A percentile compares a stretch with the other conserved stretches of the same genome.
Conservation (phyloP, 176 grass and related monocot species). For the Hyparrhenia diplandra region DNA sequence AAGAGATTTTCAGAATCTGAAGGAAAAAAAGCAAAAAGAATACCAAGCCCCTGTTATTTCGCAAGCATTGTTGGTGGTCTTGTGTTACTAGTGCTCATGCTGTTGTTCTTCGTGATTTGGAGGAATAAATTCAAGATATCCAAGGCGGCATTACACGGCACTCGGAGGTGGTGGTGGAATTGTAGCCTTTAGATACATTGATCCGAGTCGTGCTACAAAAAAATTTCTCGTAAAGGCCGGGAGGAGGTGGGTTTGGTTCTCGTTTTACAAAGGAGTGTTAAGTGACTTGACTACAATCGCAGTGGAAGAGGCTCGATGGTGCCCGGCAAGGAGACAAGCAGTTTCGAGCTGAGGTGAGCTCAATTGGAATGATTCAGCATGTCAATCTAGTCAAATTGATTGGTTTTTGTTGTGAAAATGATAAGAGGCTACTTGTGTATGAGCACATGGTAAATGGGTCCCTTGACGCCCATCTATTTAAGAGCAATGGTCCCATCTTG, state of each 20-base stretch:
- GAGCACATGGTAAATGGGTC: not conserved
- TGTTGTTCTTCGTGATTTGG: not conserved
- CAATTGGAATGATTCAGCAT: not conserved
- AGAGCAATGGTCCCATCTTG: not conserved
- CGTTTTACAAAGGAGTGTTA: not conserved
- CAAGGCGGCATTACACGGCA: not conserved
- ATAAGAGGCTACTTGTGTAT: slow-evolving; percentile 1
- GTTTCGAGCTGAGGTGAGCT: slow-evolving; percentile 5
- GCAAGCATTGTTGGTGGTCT: not conserved
- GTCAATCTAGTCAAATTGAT: slow-evolving; percentile 1
- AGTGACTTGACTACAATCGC: not conserved
- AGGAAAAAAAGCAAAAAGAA: not conserved
- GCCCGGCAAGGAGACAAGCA: not conserved
- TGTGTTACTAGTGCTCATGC: not conserved
- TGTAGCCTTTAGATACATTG: not conserved
- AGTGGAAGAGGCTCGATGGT: not conserved
- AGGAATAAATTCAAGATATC: not conserved
- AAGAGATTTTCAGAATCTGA: not conserved
- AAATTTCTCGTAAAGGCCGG: not conserved
- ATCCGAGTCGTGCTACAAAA: not conserved
- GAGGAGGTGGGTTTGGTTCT: slow-evolving; percentile 2
- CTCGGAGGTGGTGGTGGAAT: not conserved
- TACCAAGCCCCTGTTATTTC: not conserved
- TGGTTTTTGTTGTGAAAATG: not conserved
- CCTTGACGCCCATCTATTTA: not conserved